Evolutionary conservation across 2,329 filamentous ascomycete species (phyloP), one percentile per base, ranked within the genome.

Genomic region (Xylariaceae sp.): DNA sequence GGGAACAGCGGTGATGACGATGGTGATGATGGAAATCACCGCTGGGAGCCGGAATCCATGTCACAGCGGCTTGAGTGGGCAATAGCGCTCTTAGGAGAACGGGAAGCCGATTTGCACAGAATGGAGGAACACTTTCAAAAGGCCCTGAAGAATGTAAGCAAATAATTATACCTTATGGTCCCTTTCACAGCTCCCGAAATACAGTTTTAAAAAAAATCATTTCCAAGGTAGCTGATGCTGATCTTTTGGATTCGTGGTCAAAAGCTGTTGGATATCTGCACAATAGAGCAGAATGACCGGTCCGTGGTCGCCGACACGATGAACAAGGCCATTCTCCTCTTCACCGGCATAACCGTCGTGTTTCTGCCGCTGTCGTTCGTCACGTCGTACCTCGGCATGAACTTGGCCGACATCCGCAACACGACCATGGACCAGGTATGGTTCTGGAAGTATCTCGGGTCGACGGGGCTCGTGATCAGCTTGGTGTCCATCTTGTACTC

Each of bases 201-300:
- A 19, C 1, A 19, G 2, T 19, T 2, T 19, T 1, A 19, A 34
- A 8, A 34, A 34, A 34, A 34, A 6, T 5, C 32, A 8, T 34
- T 34, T 34, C 32, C 32, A 5, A 19, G 19, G 19, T 19, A 19
- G 19, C 19, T 19, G 19, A 19, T 19, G 32, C 32, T 34, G 8
- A 34, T 34, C 32, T 6, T 34, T 8, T 34, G 32, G 32, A 8
- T 39, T 42, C 8, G 2, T 40, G 30, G 5, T 26, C 6, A 12
- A 19, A 26, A 55, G 53, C 35, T 55, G 1, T 12, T 55, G 2
- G 48, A 55, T 11, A 47, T 55, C 32, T 50, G 47, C 42, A 55
- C 40, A 3, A 45, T 55, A 37, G 53, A 55, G 43, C 53, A 55
- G 42, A 55, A 55, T 12, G 53, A 55, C 53, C 41, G 47, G 30